Evolutionary conservation across 805 yeast species (phyloP).

Genomic region (Lipomyces starkeyi): DNA sequence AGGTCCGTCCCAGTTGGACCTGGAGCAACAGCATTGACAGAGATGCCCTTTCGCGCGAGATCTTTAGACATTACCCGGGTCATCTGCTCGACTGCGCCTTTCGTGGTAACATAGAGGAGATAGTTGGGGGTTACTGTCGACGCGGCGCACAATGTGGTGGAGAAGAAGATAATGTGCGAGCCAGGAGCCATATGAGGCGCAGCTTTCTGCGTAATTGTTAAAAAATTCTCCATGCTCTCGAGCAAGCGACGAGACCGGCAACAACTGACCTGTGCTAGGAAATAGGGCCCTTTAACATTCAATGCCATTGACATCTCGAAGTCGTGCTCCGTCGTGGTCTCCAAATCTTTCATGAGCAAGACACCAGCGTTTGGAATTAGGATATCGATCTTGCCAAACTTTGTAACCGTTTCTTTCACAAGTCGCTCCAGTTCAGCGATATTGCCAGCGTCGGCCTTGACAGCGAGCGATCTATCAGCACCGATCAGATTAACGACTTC

Average conservation of each 20-base stretch:
- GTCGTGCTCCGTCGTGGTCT: slow-evolving; percentile 4
- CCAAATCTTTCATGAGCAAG: neutral
- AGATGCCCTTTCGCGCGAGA: slow-evolving; percentile 53
- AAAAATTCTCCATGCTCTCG: neutral
- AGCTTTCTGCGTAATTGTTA: neutral
- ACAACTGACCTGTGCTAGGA: slow-evolving; percentile 11
- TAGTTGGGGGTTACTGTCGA: slow-evolving; percentile 51
- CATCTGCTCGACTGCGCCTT: slow-evolving; percentile 61
- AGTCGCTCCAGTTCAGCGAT: slow-evolving; percentile 44
- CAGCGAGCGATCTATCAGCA: slow-evolving; percentile 28
- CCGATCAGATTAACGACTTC: slow-evolving; percentile 10
- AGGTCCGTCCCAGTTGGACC: slow-evolving; percentile 43
- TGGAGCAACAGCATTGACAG: slow-evolving; percentile 56
- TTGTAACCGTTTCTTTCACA: slow-evolving; percentile 28
- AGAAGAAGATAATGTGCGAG: neutral
- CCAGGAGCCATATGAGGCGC: slow-evolving; percentile 1
- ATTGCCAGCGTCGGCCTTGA: slow-evolving; percentile 39
- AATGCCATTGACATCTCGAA: slow-evolving; percentile 7
- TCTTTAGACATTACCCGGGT: slow-evolving; percentile 54
- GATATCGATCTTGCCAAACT: slow-evolving; percentile 13
- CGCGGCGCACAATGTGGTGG: neutral
- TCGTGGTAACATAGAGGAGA: slow-evolving; percentile 61
- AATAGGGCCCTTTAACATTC: slow-evolving; percentile 17
- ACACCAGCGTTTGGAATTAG: slow-evolving; percentile 15
- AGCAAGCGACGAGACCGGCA: neutral